phyloP scores from a whole-genome alignment of 768 basidiomycete species.

The Tylopilus felleus region DNA sequence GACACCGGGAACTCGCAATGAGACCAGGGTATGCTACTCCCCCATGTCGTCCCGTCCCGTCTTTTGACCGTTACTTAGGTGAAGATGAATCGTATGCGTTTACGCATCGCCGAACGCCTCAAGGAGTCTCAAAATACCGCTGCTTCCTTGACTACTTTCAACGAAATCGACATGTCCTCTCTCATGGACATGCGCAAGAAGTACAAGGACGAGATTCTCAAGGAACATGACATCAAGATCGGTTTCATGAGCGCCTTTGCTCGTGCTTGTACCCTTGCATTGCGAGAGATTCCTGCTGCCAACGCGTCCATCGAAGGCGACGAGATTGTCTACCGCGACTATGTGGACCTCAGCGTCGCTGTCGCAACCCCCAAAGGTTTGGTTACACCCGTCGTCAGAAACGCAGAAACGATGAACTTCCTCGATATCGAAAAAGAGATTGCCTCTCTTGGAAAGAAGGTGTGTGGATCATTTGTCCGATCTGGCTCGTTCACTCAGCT shows the following conservation, averaged over 20 bases:
- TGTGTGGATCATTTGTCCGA: conserved; percentile 19
- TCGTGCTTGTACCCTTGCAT: conserved; percentile 75
- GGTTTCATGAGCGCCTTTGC: conserved; percentile 99
- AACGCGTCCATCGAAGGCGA: conserved; percentile 95
- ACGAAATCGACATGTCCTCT: conserved; percentile 99
- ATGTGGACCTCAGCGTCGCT: conserved; percentile 91
- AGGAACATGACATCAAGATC: conserved; percentile 92
- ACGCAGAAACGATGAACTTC: conserved; percentile 82
- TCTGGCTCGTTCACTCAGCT: conserved; percentile 5
- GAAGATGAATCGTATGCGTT: conserved; percentile 99
- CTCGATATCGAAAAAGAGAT: conserved; percentile 94
- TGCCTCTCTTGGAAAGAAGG: conserved; percentile 86
- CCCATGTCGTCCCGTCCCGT: neutral
- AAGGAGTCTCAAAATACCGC: conserved; percentile 98
- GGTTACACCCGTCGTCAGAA: conserved; percentile 93
- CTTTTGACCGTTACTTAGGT: conserved; percentile 45
- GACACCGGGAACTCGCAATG: conserved; percentile 59
- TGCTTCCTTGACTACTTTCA: conserved; percentile 96
- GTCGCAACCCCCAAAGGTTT: conserved; percentile 97
- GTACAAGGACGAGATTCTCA: conserved; percentile 90
- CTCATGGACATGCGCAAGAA: conserved; percentile 89
- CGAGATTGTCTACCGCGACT: conserved; percentile 89
- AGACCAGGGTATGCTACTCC: conserved; percentile 68
- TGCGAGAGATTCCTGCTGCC: conserved; percentile 89
- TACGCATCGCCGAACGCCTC: conserved; percentile 94